Conservation (phyloP, 345 rosid genomes). For the Salix brachista region DNA sequence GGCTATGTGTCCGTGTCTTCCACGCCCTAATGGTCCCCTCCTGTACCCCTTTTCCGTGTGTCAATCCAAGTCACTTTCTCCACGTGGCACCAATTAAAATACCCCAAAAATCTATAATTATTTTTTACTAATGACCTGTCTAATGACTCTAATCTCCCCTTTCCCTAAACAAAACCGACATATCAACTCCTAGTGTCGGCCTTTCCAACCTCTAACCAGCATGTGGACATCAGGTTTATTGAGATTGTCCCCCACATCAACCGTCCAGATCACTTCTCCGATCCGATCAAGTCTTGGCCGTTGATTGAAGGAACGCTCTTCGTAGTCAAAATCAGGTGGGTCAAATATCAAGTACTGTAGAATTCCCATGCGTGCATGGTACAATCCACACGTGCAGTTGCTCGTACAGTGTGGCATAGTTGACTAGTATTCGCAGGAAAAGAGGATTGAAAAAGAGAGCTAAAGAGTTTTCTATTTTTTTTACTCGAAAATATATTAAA, state of each 20-base stretch:
- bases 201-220: constrained; percentile 24
- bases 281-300: constrained; percentile 1
- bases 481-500: too few relatives aligned
- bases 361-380: constrained; percentile 17
- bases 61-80: background rate
- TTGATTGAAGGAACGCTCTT: background rate
- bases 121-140: too few relatives aligned
- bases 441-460: background rate
- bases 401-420: constrained; percentile 8
- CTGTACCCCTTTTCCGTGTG: constrained; percentile 11
- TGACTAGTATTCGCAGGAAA: background rate
- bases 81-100: constrained; percentile 3
- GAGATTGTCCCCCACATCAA: constrained; percentile 21
- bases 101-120: too few relatives aligned
- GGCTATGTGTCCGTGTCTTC: constrained; percentile 11
- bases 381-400: constrained; percentile 29
- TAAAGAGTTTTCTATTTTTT: too few relatives aligned
- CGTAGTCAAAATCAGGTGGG: constrained; percentile 5
- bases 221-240: constrained; percentile 10
- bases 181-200: constrained; percentile 30
- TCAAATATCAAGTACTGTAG: background rate
- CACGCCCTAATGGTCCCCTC: constrained; percentile 8
- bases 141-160: background rate
- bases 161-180: constrained; percentile 22
- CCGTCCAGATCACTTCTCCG: constrained; percentile 5